Evolutionary conservation across 148 eudicot species (phyloP), one percentile per base, ranked within the genome.

Genomic region (Rhododendron williamsianum): DNA sequence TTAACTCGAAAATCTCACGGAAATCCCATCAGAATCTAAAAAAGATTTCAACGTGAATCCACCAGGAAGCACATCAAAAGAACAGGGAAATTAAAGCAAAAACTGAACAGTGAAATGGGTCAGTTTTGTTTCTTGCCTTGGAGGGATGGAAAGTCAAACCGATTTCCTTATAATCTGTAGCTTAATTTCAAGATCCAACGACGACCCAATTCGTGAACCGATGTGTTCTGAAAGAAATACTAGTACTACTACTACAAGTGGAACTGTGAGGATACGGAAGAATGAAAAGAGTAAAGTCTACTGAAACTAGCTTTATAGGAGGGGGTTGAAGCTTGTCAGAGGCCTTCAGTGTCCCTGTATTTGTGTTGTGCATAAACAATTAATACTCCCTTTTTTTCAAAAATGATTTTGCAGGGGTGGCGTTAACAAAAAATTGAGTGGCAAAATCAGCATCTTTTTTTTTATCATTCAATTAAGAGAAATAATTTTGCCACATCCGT

Each of bases 61-160:
- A 86, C 60, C 80, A 52, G 56, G 85, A 76, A 80, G 46, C 71
- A 77, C 33, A 85, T 72, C 51, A 88, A 79, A 52, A 23, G 65
- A 56, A 81, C 76, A 35, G 84, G 81, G 58, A 85, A 76, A 21
- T 49, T 78, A 65, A 60, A 84, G 49, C 54, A 74, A 9, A 54
- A 46, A n/a, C 10, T 71, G 65, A 65, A 67, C 18, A 82, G 73
- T 67, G 72, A 69, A 45, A 25, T 67, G 84, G 84, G 60, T 82
- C 36, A 45, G 78, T 33, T 48, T 54, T 71, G 9, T 65, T 80
- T 80, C 85, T 83, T 83, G 46, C 78, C 78, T 69, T 83, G 10
- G 41, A 3, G 38, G 7, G n/a, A n/a, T 69, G 43, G 8, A 65
- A 83, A 36, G 25, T 52, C 78, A 25, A 46, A 6, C 7, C 30